Evolutionary conservation across 176 grass and related monocot species (phyloP).

Genomic region (Hordeum vulgare): DNA sequence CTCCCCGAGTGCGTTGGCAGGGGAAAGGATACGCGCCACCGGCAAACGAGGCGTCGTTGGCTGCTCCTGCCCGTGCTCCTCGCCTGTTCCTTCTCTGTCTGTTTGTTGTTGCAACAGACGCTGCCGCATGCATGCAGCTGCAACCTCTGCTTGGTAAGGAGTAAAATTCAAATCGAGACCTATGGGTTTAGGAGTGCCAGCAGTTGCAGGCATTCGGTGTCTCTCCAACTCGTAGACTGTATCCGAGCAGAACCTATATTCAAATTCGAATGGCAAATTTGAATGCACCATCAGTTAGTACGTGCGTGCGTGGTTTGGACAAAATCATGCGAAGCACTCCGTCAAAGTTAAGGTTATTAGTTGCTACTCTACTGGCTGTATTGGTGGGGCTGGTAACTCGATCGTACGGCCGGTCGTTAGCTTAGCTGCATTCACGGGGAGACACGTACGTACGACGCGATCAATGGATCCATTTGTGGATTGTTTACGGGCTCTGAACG

Average conservation of each 20-base stretch:
- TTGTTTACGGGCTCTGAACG: neutral
- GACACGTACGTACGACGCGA: too few relatives aligned
- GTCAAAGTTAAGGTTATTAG: neutral
- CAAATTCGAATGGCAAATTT: neutral
- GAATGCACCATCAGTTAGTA: too few relatives aligned
- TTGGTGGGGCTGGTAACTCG: neutral
- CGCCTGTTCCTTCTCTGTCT: neutral
- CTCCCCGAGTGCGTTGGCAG: neutral
- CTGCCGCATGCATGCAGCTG: neutral
- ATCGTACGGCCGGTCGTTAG: too few relatives aligned
- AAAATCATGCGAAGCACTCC: neutral
- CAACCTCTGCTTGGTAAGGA: neutral
- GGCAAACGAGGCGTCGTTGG: neutral
- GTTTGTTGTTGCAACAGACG: neutral
- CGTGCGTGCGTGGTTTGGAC: too few relatives aligned
- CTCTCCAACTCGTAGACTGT: neutral
- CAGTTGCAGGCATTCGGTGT: neutral
- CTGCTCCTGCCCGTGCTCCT: neutral
- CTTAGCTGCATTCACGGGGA: too few relatives aligned
- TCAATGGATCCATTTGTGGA: neutral
- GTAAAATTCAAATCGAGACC: neutral
- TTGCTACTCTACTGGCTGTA: neutral
- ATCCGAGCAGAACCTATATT: neutral
- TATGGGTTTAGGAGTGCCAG: neutral
- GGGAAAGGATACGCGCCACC: neutral